Evolutionary conservation across 208 protist species (phyloP), one percentile per base, ranked within the genome.

Genomic region (Trypanosomatidae sp.): DNA sequence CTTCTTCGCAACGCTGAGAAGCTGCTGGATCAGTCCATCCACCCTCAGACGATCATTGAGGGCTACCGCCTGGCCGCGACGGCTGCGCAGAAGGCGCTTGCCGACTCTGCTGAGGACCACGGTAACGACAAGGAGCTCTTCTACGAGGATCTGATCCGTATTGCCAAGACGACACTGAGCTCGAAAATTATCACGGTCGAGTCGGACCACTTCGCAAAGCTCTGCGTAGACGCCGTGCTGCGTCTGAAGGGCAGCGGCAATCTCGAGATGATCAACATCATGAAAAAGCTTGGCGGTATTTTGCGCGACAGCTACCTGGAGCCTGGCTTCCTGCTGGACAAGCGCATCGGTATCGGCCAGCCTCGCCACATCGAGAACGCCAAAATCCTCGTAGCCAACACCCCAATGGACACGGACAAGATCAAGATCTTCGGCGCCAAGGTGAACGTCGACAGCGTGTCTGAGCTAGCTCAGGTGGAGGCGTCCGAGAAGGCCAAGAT

Each of bases 381-480:
- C 19, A 99, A 99, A 74, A 99, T 99, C 76, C 79, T 99, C 44
- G 90, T 99, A 47, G 99, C 99, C 17, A 99, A 99, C 87, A 99
- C 99, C 15, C 87, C 99, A n/a, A 99, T 99, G 99, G 99, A 99
- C 80, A 99, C 98, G 36, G 99, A 99, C 83, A 99, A 99, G 84
- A 99, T 99, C 73, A 99, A 99, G 83, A 98, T 99, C 73, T 99
- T 99, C 78, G 96, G 97, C 41, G 89, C 95, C 10, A 98, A 98
- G 74, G 97, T 99, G 65, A 91, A 92, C 64, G 98, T 99, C 3
- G 96, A 99, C 62, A 97, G 90, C 49, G 92, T 99, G 53, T 83
- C 91, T 3, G 90, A 98, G 80, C 82, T 99, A 7, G 98, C 98
- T 12, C 97, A 99, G 71, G 98, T 99, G 53, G 99, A 99, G 83